phyloP scores from a whole-genome alignment of 345 rosid genomes.

The Aquilaria sinensis region DNA sequence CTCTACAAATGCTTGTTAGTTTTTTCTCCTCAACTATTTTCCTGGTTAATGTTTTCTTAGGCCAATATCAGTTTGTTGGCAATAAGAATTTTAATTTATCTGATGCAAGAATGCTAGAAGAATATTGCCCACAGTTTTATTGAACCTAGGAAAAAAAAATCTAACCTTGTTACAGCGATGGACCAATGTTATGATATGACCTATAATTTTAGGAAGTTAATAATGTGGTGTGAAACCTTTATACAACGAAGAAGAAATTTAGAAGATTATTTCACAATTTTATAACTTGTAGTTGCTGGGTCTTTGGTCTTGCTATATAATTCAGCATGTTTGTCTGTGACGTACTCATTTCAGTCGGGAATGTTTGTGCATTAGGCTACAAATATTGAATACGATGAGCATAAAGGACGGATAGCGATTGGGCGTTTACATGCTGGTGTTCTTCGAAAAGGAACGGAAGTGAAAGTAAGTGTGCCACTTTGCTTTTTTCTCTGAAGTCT shows the following conservation, averaged over 20 bases:
- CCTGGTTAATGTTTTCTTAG: slow-evolving; percentile 14
- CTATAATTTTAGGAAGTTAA: too few species aligned
- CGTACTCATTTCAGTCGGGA: neutral
- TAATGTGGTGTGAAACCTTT: too few species aligned
- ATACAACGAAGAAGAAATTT: too few species aligned
- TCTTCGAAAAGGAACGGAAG: slow-evolving; percentile 82
- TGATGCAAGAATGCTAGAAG: neutral
- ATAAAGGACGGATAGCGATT: slow-evolving; percentile 96
- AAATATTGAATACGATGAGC: slow-evolving; percentile 92
- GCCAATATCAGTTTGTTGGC: neutral
- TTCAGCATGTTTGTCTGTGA: neutral
- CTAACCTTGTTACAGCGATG: too few species aligned
- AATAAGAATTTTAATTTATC: neutral
- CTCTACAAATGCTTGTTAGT: slow-evolving; percentile 99
- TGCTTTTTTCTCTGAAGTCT: slow-evolving; percentile 11
- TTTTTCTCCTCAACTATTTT: slow-evolving; percentile 22
- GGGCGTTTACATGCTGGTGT: slow-evolving; percentile 93
- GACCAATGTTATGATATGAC: too few species aligned
- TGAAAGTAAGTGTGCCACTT: slow-evolving; percentile 44
- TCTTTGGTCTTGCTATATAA: too few species aligned
- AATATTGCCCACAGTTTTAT: too few species aligned
- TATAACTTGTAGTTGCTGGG: too few species aligned
- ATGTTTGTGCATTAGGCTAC: slow-evolving; percentile 48
- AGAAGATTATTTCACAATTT: too few species aligned
- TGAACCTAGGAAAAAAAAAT: too few species aligned